Base-by-base conservation (phyloP, 2,329 filamentous ascomycete species). In the Colletotrichum sp. region DNA sequence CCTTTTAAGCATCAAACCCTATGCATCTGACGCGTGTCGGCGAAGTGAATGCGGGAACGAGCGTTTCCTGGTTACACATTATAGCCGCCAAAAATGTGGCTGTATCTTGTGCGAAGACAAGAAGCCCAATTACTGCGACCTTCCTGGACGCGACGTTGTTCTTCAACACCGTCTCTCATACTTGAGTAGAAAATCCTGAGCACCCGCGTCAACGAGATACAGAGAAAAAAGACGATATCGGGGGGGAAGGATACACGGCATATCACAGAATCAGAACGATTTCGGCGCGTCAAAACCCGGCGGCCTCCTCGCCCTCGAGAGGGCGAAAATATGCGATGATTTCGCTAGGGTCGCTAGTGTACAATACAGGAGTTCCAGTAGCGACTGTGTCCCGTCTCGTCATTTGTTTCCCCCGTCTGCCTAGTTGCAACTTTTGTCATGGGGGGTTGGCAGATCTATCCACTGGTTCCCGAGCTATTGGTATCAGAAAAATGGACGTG, bases 291-390 rank as follows among this genome's bases (percentile, higher is more conserved):
- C 74, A 68, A 65, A 59, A 21, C 44, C 70, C 69, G 71, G 74
- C 74, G 71, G 74, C 74, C 65, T 65, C 28, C 65, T 74, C 65
- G 59, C 71, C 71, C 74, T n/a, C 12, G 24, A 15, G 21, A 52
- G 71, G 74, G 65, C 74, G 65, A 49, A 66, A 64, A 74, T 12
- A 32, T 55, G 49, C 59, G 26, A 32, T 76, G 39, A 26, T 72
- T 76, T 65, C 60, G 52, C 34, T 62, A 55, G 30, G 12, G 24
- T 24, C 16, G 44, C 15, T 74, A 39, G 59, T 64, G 28, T 69
- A 76, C 74, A 73, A 59, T 69, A 32, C 66, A 55, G 24, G 30
- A 71, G 60, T 49, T 65, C 65, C 71, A 44, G 71, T 73, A 76
- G 59, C 59, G 74, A 76, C 74, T 30, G 70, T 60, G 15, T 39